Evolutionary conservation across 139 green algal species (phyloP), one percentile per base, ranked within the genome.

Genomic region (Chlamydomonas schloesseri): DNA sequence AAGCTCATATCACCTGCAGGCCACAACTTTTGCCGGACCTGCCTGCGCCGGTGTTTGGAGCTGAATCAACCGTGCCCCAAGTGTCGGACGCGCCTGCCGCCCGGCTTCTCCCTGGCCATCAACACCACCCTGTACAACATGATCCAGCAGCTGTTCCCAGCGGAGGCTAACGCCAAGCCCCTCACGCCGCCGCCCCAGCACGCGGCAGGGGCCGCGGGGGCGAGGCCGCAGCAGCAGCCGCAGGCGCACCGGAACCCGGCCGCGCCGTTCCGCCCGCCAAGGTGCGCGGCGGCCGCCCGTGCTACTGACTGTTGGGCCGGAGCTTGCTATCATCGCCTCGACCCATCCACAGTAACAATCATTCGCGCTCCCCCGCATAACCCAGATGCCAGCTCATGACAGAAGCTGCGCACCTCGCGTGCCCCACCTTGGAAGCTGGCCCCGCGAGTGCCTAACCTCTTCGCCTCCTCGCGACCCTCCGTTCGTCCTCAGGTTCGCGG

Each of bases 61-160:
- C 81, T 92, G 37, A 91, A 89, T 62, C 60, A 46, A 15, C 87
- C 72, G 26, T 94, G 91, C 71, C 87, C 91, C 28, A 92, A 93
- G 82, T 94, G 91, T 67, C 72, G 91, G 3, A 65, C 67, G 10
- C 17, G 46, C 20, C 65, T 86, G 6, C 83, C 62, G 8, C 70
- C 73, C 42, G 85, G 82, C 24, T 91, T 77, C 33, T 21, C 58
- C 0, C 84, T 87, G 14, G 87, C 71, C 33, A 82, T 94, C 77
- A 94, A 94, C 84, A 94, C 89, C 24, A 76, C 84, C 24, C 80
- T 94, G 28, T 93, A 89, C 84, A 93, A 92, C 89, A 92, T 87
- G 6, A 91, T 93, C 58, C 86, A 91, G 75, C 77, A 91, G 74
- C 87, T 94, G 20, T 94, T 94, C 86, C 91, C 91, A 1, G 21